phyloP scores from a whole-genome alignment of 495 filamentous ascomycete species.

The Rusavskia elegans region DNA sequence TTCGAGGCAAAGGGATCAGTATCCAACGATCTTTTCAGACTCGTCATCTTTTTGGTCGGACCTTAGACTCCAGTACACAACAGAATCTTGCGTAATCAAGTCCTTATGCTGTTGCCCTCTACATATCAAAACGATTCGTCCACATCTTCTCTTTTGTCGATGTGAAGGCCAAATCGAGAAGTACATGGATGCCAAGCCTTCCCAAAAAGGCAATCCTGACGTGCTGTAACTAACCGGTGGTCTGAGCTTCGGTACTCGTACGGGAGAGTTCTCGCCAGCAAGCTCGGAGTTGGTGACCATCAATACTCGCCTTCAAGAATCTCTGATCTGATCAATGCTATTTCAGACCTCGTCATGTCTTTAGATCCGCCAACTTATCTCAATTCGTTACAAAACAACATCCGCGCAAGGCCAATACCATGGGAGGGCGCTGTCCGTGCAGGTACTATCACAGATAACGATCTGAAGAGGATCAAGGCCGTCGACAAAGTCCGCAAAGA shows the following conservation, averaged over 20 bases:
- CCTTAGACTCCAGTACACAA: not conserved
- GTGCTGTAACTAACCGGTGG: not conserved
- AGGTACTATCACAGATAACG: conserved; percentile 82
- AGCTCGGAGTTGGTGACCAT: not conserved
- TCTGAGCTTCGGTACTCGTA: not conserved
- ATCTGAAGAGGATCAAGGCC: conserved; percentile 91
- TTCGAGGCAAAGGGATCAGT: conserved; percentile 55
- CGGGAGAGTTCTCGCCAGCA: too few species aligned
- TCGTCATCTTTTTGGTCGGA: conserved; percentile 50
- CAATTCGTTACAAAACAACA: conserved; percentile 82
- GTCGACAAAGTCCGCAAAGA: conserved; percentile 92
- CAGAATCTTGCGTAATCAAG: too few species aligned
- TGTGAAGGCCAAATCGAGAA: too few species aligned
- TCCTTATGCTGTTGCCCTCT: too few species aligned
- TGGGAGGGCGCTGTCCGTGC: conserved; percentile 96
- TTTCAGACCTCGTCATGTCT: conserved; percentile 41
- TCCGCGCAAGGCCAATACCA: conserved; percentile 81
- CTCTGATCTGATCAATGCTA: not conserved
- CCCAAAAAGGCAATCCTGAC: not conserved
- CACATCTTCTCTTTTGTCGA: too few species aligned
- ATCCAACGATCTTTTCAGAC: conserved; percentile 60
- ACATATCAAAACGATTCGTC: too few species aligned
- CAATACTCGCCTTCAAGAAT: too few species aligned
- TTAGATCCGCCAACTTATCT: conserved; percentile 86
- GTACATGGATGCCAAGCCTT: not conserved